Evolutionary conservation across 257 asterid genomes (phyloP).

Genomic region (Gentiana straminea): DNA sequence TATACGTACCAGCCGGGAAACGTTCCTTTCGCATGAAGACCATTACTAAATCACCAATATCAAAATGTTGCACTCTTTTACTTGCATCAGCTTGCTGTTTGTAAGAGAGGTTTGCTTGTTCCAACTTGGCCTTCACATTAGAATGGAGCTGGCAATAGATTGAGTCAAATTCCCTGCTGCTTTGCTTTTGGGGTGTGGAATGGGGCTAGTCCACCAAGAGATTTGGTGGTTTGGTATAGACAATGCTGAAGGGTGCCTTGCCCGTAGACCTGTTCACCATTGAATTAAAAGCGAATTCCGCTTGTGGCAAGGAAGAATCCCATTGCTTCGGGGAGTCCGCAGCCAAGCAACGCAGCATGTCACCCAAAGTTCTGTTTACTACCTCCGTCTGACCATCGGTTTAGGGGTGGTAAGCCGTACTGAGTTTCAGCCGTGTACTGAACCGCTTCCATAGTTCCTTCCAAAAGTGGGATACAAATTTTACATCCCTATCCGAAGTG

Average conservation of each 20-base stretch:
- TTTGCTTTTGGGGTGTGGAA: too few species aligned
- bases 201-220: too few species aligned
- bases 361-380: too few species aligned
- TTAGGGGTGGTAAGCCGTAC: neutral
- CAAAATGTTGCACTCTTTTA: neutral
- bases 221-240: neutral
- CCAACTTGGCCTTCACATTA: neutral
- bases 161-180: too few species aligned
- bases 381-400: neutral
- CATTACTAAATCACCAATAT: neutral
- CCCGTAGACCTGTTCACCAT: neutral
- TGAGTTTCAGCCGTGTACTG: too few species aligned
- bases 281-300: too few species aligned
- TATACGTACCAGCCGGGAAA: neutral
- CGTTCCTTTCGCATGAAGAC: neutral
- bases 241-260: neutral
- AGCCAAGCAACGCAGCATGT: too few species aligned
- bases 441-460: too few species aligned
- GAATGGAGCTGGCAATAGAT: neutral
- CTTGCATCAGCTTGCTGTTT: neutral
- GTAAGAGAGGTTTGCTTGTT: neutral
- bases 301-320: too few species aligned
- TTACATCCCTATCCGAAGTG: too few species aligned
- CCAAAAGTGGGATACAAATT: too few species aligned
- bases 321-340: neutral